phyloP scores from a whole-genome alignment of 768 basidiomycete species.

The Antrodiella citrinella region DNA sequence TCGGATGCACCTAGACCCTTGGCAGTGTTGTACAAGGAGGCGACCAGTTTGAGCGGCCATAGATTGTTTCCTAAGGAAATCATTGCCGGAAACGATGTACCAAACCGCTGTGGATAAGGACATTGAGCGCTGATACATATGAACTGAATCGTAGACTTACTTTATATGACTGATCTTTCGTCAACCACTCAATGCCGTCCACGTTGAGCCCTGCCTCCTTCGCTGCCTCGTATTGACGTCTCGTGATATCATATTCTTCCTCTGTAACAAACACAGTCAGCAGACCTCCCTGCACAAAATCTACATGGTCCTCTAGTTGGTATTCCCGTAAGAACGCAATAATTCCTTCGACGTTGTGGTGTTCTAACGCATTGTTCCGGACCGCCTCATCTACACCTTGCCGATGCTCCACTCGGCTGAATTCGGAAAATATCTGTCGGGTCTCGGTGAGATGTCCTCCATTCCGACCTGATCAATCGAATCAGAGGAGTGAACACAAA shows the following conservation, averaged over 20 bases:
- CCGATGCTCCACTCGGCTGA: conserved; percentile 26
- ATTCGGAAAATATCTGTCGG: conserved; percentile 22
- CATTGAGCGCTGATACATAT: background rate
- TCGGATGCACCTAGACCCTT: conserved; percentile 14
- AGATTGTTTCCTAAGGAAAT: conserved; percentile 52
- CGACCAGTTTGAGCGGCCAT: conserved; percentile 77
- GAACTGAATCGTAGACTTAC: conserved; percentile 25
- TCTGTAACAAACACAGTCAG: conserved; percentile 41
- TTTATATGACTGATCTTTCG: conserved; percentile 35
- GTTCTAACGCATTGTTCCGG: conserved; percentile 47
- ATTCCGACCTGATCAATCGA: conserved; percentile 56
- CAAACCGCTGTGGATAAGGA: conserved; percentile 25
- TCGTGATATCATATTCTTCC: conserved; percentile 30
- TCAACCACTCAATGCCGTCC: conserved; percentile 37
- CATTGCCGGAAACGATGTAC: conserved; percentile 44
- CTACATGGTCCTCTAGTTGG: conserved; percentile 41
- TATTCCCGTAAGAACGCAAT: conserved; percentile 39
- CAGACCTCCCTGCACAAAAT: conserved; percentile 54
- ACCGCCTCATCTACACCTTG: conserved; percentile 50
- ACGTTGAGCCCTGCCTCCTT: conserved; percentile 42
- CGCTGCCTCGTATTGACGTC: conserved; percentile 46
- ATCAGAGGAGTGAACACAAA: conserved; percentile 1
- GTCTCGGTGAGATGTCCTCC: conserved; percentile 64
- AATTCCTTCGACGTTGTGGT: conserved; percentile 41
- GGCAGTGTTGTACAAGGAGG: conserved; percentile 43